Base-by-base conservation (phyloP, 495 filamentous ascomycete species). In the Echria macrotheca region DNA sequence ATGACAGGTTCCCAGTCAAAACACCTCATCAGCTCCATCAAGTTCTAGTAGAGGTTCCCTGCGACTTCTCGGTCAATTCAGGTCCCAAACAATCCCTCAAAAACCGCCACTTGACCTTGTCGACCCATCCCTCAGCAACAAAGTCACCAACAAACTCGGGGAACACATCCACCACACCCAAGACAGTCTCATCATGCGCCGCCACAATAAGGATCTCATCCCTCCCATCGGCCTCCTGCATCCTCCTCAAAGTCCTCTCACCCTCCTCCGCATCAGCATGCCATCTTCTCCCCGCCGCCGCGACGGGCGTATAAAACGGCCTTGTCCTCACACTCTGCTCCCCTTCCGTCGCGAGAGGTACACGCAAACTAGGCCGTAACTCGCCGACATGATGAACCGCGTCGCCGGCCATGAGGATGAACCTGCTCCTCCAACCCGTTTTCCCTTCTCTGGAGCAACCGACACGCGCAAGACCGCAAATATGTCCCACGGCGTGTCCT, bases 321-420 rank as follows among this genome's bases (percentile, higher is more conserved):
- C 52, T 51, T 1, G 53, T 58, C 17, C 35, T 37, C n/a, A 14
- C 35, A 45, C 66, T 64, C 12, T 74, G 74, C 24, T 49, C 35
- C 26, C 79, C 66, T 5, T 57, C 50, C 3, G 55, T 42, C 0
- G 79, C 79, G 17, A 83, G 49, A 1, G 76, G 76, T 4, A 69
- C 57, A 40, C 68, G 71, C n/a, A 53, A 45, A 12, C 70, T 71
- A 0, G 81, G 82, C 4, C 81, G 67, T 14, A 84, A 63, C 36
- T 73, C 64, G 22, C 76, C 79, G 1, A 62, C 60, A 53, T 78
- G 71, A 40, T 83, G 79, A 19, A 73, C 69, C 3, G 67, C 60
- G 52, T 83, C 80, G 8, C 74, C 81, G 10, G 72, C 75, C 64
- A 82, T 65, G 9, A 81, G 61, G 50, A 83, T 65, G 56, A 79